Evolutionary conservation across 2,329 filamentous ascomycete species (phyloP).

Genomic region (Fusarium sp.): DNA sequence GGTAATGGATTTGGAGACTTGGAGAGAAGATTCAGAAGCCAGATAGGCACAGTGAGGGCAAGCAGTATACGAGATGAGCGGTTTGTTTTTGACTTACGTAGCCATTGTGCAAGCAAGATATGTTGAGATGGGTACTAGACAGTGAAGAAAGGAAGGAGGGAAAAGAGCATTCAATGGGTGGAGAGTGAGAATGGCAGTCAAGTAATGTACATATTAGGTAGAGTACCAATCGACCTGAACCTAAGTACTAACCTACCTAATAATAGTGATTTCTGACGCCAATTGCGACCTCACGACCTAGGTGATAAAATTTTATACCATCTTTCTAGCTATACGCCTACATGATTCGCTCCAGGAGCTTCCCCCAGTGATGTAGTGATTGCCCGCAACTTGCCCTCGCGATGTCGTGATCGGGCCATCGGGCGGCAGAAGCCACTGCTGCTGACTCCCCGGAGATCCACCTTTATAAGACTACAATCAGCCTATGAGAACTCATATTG

Average conservation of each 20-base stretch:
- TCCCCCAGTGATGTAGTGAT: not conserved
- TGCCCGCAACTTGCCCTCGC: conserved; percentile 20
- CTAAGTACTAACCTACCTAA: not conserved
- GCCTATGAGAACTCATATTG: conserved; percentile 20
- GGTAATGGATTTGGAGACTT: conserved; percentile 21
- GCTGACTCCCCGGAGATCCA: conserved; percentile 24
- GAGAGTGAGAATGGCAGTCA: not conserved
- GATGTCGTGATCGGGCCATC: conserved; percentile 39
- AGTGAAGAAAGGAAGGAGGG: not conserved
- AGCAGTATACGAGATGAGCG: not conserved
- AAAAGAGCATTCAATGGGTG: not conserved
- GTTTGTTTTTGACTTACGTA: conserved; percentile 44
- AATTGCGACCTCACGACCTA: conserved; percentile 9
- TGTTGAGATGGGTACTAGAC: not conserved
- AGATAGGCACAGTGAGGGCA: conserved; percentile 5
- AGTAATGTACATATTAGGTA: not conserved
- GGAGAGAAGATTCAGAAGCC: not conserved
- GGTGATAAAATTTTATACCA: conserved; percentile 19
- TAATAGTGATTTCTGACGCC: conserved; percentile 6
- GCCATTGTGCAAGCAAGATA: conserved; percentile 44
- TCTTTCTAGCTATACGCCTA: not conserved
- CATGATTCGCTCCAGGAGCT: conserved; percentile 7
- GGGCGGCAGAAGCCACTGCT: conserved; percentile 27
- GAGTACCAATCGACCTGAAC: not conserved
- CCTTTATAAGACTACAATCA: not conserved